Base-by-base conservation (phyloP, 495 filamentous ascomycete species). In the Penicillium canescens region DNA sequence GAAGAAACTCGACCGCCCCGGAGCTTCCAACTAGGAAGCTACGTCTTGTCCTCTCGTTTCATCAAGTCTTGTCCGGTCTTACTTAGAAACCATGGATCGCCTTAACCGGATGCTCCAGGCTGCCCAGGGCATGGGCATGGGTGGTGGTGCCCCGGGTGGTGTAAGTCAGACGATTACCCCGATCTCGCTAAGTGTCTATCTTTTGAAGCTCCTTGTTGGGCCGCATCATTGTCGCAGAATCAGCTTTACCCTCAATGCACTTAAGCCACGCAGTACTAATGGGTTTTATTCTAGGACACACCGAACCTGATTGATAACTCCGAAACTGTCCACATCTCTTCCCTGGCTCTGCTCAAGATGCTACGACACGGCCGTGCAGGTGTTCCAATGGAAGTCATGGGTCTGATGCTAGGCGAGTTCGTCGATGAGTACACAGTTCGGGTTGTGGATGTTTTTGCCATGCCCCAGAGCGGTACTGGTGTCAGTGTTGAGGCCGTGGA, bases 311-410 rank as follows among this genome's bases (percentile, higher is more conserved):
- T 98, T 66, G 94, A 98, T 75, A 98, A 98, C 78, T 96, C 94
- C 60, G 94, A 98, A 79, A 98, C 95, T 49, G 94, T 98, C 62
- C 96, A 98, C 76, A 97, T 98, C 66, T 98, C 94, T 23, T 98
- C 94, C 28, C 83, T 98, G 57, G 94, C 94, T 57, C 82, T 98
- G 35, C 81, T 98, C 62, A 98, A 98, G 82, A 98, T 98, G 94
- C 79, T 98, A 61, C 86, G 93, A 66, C 94, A 98, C 71, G 94
- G 94, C 61, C 86, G 94, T 61, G 94, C 94, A 45, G 94, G 94
- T 75, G 94, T 98, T 48, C 94, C 94, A 24, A 98, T 98, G 94
- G 94, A 98, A 82, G 94, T 98, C 66, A 98, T 98, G 94, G 94
- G 94, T 40, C 76, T 98, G 65, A 98, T 98, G 94, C 78, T 98